Evolutionary conservation across 805 yeast genomes (phyloP).

Genomic region (Torulaspora indica): DNA sequence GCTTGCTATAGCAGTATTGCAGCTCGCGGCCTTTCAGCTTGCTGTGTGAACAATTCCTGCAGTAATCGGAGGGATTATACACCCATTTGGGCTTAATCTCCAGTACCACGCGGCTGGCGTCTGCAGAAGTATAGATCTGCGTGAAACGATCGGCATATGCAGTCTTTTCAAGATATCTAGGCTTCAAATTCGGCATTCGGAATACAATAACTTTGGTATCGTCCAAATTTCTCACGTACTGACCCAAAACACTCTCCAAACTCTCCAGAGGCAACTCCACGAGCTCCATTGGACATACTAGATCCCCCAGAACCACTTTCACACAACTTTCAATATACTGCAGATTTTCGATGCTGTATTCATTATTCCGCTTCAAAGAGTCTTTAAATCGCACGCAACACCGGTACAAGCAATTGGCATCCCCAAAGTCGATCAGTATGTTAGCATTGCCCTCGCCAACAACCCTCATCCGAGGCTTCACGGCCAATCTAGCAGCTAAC

Average conservation of each 20-base stretch:
- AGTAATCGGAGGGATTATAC: conserved; percentile 16
- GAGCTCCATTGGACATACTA: conserved; percentile 17
- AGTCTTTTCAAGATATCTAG: not conserved
- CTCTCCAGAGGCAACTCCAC: conserved; percentile 3
- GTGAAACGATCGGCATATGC: conserved; percentile 27
- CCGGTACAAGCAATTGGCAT: conserved; percentile 19
- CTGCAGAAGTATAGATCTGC: conserved; percentile 13
- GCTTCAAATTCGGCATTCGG: conserved; percentile 22
- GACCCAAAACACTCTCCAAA: conserved; percentile 3
- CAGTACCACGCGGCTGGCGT: conserved; percentile 12
- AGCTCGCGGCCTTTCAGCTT: conserved; percentile 20
- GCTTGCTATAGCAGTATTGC: conserved; percentile 23
- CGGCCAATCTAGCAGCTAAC: not conserved
- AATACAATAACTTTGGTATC: conserved; percentile 13
- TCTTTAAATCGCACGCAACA: conserved; percentile 22
- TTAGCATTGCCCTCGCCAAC: conserved; percentile 32
- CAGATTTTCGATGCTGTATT: conserved; percentile 20
- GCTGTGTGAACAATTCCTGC: conserved; percentile 34
- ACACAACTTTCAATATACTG: conserved; percentile 15
- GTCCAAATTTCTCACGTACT: conserved; percentile 11
- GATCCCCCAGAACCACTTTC: conserved; percentile 14
- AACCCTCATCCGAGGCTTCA: conserved; percentile 14
- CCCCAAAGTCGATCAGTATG: conserved; percentile 20
- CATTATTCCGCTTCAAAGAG: conserved; percentile 22
- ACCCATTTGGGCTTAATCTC: conserved; percentile 37